A percentile compares a stretch with the other conserved stretches of the same genome.
These are phyloP conservation scores for Hypoxylon sp. DNA, from an alignment of 2,329 filamentous ascomycete species.

Conservation along the genomic window DNA sequence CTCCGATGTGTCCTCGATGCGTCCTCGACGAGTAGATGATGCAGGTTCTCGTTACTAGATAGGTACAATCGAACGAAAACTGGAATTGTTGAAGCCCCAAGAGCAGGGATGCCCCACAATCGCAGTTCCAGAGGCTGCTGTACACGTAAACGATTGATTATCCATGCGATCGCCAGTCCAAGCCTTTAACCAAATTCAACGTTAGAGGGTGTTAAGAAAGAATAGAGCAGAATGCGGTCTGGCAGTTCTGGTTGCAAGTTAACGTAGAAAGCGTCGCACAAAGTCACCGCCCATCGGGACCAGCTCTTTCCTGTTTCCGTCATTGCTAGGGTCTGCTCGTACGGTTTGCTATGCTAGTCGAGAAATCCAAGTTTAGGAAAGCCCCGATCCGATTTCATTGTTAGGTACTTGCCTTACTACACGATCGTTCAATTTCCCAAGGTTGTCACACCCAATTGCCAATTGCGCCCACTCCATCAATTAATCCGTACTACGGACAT, in stretches of 20 bases:
- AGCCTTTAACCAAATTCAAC: conserved; percentile 19
- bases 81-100: conserved; percentile 33
- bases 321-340: conserved; percentile 7
- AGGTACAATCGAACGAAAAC: conserved; percentile 24
- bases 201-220: conserved; percentile 7
- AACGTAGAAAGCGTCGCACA: conserved; percentile 22
- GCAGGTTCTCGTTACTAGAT: conserved; percentile 34
- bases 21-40: conserved; percentile 27
- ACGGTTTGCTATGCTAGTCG: conserved; percentile 2
- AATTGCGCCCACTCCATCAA: conserved; percentile 21
- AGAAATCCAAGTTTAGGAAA: conserved; percentile 35
- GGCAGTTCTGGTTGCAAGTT: conserved; percentile 7
- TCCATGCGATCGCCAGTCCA: conserved; percentile 32
- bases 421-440: conserved; percentile 7
- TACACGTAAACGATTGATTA: conserved; percentile 40
- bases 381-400: conserved; percentile 31
- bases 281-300: conserved; percentile 22
- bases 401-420: conserved; percentile 23
- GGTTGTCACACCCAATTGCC: neutral
- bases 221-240: neutral
- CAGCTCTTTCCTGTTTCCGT: conserved; percentile 33
- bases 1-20: conserved; percentile 1
- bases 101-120: conserved; percentile 39
- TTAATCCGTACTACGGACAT: neutral
- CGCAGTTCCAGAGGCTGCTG: conserved; percentile 23